Conservation (phyloP, 345 rosid genomes). For the Salix dunnii region DNA sequence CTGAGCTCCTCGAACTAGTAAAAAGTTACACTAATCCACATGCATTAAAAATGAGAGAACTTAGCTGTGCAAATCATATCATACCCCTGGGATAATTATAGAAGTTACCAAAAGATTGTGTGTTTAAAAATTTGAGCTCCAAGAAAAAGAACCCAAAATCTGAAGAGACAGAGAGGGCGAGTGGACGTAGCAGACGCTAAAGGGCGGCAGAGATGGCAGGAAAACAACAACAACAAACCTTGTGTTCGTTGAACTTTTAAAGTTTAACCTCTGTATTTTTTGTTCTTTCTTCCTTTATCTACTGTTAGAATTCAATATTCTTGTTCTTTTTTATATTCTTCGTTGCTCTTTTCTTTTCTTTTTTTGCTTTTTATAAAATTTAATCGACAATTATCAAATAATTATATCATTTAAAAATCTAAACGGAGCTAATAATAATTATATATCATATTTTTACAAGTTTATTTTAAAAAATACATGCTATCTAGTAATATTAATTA, state of each 20-base stretch:
- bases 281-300: not conserved
- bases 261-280: not conserved
- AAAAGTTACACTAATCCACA: constrained; percentile 11
- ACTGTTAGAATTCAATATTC: not conserved
- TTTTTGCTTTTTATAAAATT: too few species aligned
- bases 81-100: not conserved
- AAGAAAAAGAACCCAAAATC: constrained; percentile 14
- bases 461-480: too few species aligned
- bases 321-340: not conserved
- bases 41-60: constrained; percentile 12
- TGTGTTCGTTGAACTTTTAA: not conserved
- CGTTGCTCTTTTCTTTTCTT: not conserved
- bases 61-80: not conserved
- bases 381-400: too few species aligned
- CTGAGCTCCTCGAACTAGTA: constrained; percentile 4
- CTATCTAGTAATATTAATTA: too few species aligned
- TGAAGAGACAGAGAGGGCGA: constrained; percentile 5
- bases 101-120: constrained; percentile 9
- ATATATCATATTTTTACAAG: too few species aligned
- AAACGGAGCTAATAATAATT: too few species aligned
- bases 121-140: constrained; percentile 12
- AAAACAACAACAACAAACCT: not conserved
- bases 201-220: constrained; percentile 18
- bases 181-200: constrained; percentile 28
- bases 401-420: too few species aligned